A percentile compares a stretch with the other conserved stretches of the same genome.
These are phyloP conservation scores for Senna siamea DNA, from an alignment of 306 rosid genomes.

Conservation along the genomic window DNA sequence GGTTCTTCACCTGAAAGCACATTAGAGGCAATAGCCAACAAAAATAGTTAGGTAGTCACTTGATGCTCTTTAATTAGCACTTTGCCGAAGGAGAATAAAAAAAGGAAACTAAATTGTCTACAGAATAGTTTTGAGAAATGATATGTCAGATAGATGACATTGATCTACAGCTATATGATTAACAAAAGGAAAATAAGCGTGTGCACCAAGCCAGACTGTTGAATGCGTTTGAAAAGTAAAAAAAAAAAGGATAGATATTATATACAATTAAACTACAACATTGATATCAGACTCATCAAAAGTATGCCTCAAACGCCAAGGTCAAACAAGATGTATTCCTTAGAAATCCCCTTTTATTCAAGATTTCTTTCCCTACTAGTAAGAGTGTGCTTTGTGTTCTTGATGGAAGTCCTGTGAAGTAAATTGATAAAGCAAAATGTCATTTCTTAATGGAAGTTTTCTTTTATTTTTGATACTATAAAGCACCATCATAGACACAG, in stretches of 20 bases:
- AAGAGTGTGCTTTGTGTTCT: background rate
- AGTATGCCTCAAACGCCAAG: constrained; percentile 10
- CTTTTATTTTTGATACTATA: background rate
- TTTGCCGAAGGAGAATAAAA: background rate
- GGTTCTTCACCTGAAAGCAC: constrained; percentile 80
- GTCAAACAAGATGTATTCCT: background rate
- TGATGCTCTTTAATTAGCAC: constrained; percentile 5
- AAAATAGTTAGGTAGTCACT: constrained; percentile 23
- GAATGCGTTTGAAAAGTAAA: background rate
- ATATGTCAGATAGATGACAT: background rate
- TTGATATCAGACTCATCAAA: background rate
- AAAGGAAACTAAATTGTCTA: background rate
- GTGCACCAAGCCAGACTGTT: background rate
- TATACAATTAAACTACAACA: background rate
- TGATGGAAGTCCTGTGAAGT: background rate
- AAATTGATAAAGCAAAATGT: background rate
- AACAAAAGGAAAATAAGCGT: background rate
- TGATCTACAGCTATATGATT: background rate
- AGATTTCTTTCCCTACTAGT: background rate
- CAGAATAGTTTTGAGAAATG: background rate
- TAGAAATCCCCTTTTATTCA: background rate
- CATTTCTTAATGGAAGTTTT: background rate
- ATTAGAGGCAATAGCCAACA: constrained; percentile 33
- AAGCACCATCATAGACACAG: background rate
- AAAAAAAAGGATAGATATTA: background rate